Conservation (phyloP, 2,329 filamentous ascomycete genomes). For the Ophiostoma tasmaniense region DNA sequence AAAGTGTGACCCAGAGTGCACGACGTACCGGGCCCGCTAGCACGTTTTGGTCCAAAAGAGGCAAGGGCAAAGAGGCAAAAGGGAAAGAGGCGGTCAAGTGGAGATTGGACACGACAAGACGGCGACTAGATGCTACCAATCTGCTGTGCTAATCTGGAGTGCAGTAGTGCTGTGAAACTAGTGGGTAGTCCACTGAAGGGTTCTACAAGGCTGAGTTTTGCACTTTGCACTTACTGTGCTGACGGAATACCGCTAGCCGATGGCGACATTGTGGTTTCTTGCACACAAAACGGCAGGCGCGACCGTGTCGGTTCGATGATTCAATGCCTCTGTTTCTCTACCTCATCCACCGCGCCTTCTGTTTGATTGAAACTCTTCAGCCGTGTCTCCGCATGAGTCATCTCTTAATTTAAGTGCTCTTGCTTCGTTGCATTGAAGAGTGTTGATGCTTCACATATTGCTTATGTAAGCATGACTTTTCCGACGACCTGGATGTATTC, state of each 20-base stretch:
- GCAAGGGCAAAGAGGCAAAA: neutral
- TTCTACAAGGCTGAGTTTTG: slow-evolving; percentile 14
- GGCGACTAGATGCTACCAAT: neutral
- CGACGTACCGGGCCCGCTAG: neutral
- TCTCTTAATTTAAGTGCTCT: neutral
- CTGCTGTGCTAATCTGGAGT: neutral
- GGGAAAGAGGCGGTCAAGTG: neutral
- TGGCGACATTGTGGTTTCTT: slow-evolving; percentile 15
- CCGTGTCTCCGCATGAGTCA: neutral
- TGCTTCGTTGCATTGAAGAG: neutral
- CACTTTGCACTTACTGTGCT: neutral
- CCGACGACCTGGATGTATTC: neutral
- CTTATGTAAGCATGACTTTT: neutral
- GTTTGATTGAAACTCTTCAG: neutral
- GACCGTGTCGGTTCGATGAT: neutral
- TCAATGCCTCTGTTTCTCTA: neutral
- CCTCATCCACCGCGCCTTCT: neutral
- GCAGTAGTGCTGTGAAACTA: neutral
- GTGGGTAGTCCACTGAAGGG: neutral
- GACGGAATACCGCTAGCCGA: slow-evolving; percentile 12
- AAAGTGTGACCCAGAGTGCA: neutral
- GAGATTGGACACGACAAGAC: neutral
- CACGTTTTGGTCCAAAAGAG: neutral
- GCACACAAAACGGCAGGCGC: neutral
- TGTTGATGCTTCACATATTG: neutral